Conservation (phyloP, 805 yeast genomes). For the Kurtzmaniella fragi region DNA sequence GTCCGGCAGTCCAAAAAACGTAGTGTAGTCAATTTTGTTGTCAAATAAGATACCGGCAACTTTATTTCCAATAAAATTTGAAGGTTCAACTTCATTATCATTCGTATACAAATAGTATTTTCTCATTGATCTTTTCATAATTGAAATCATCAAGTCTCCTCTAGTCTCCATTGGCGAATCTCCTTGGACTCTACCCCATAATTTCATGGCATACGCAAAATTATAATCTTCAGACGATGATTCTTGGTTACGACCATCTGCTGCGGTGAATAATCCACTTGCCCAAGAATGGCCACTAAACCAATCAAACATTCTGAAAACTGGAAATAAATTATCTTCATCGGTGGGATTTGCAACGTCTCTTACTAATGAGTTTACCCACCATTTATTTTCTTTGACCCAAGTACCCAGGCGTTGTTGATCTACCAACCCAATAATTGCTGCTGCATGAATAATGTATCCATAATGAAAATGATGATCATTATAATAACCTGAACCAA, state of each 20-base stretch:
- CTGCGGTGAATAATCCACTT: constrained; percentile 55
- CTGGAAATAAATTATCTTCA: constrained; percentile 55
- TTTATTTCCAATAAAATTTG: constrained; percentile 47
- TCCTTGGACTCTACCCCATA: constrained; percentile 60
- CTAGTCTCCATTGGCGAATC: constrained; percentile 49
- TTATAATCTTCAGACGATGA: constrained; percentile 69
- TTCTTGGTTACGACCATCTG: constrained; percentile 71
- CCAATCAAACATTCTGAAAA: constrained; percentile 64
- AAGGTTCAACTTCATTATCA: constrained; percentile 43
- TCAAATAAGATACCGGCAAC: constrained; percentile 70
- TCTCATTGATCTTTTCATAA: constrained; percentile 52
- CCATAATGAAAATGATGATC: constrained; percentile 33
- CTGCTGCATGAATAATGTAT: constrained; percentile 21
- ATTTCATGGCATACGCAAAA: constrained; percentile 61
- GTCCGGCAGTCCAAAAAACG: constrained; percentile 53
- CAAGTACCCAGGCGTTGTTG: constrained; percentile 44
- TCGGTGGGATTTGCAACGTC: constrained; percentile 63
- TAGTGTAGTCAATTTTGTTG: constrained; percentile 67
- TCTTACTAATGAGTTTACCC: constrained; percentile 58
- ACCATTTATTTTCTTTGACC: constrained; percentile 42
- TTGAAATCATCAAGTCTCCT: constrained; percentile 54
- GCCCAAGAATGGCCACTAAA: constrained; percentile 75
- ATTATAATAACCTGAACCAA: constrained; percentile 24
- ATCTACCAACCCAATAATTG: constrained; percentile 19
- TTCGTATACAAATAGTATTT: constrained; percentile 47